Evolutionary conservation across 2,329 filamentous ascomycete species (phyloP).

Genomic region (Alternaria panax): DNA sequence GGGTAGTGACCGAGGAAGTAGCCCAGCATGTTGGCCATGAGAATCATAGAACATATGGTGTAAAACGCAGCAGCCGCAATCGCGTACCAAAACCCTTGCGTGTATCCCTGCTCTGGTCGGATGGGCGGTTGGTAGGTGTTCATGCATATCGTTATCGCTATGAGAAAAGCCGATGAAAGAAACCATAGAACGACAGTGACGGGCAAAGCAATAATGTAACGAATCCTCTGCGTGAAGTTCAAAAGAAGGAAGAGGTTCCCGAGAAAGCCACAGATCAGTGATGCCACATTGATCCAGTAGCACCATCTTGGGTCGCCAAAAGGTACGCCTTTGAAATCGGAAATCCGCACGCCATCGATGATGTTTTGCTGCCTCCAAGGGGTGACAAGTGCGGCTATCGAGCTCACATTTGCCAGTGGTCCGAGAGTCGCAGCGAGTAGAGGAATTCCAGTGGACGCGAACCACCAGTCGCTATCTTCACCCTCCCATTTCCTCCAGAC

Average conservation of each 20-base stretch:
- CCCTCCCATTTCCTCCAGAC: constrained; percentile 22
- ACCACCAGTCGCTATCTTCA: constrained; percentile 48
- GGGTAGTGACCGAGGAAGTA: constrained; percentile 77
- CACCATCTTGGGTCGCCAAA: constrained; percentile 77
- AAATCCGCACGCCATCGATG: constrained; percentile 55
- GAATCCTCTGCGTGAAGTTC: constrained; percentile 82
- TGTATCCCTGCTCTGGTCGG: constrained; percentile 64
- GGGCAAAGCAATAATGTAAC: constrained; percentile 83
- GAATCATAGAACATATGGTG: constrained; percentile 76
- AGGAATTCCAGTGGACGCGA: constrained; percentile 49
- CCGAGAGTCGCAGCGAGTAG: constrained; percentile 85
- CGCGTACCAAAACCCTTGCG: constrained; percentile 87
- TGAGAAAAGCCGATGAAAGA: constrained; percentile 67
- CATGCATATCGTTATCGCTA: constrained; percentile 71
- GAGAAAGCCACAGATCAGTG: constrained; percentile 75
- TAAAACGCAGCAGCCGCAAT: constrained; percentile 82
- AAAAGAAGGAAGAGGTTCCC: constrained; percentile 84
- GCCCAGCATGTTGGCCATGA: constrained; percentile 81
- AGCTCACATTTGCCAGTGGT: constrained; percentile 86
- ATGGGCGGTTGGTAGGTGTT: constrained; percentile 65
- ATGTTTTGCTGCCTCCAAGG: constrained; percentile 73
- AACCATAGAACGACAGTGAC: constrained; percentile 84
- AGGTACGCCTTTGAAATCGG: constrained; percentile 64
- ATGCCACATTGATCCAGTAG: constrained; percentile 76
- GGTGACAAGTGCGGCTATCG: constrained; percentile 82